A percentile compares a stretch with the other conserved stretches of the same genome.
Conservation (phyloP, 78 protist species). For the Cavenderia fasciculata region DNA sequence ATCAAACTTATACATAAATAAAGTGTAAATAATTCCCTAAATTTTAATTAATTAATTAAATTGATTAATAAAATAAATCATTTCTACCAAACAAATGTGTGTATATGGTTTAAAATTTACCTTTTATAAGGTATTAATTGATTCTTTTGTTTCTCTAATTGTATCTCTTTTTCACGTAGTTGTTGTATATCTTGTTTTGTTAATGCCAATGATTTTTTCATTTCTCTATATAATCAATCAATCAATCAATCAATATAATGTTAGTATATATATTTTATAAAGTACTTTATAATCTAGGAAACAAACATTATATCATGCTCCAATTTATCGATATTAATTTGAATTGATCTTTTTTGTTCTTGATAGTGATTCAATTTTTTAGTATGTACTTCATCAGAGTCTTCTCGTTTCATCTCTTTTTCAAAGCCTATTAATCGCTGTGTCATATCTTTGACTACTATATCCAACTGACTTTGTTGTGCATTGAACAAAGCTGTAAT, state of each 20-base stretch:
- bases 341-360: neutral
- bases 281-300: neutral
- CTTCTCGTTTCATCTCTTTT: slow-evolving; percentile 14
- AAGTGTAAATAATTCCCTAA: slow-evolving; percentile 22
- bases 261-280: no score
- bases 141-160: neutral
- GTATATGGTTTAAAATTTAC: neutral
- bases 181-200: neutral
- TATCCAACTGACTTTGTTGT: neutral
- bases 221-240: neutral
- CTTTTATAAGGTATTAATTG: slow-evolving; percentile 23
- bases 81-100: neutral
- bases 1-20: slow-evolving; percentile 16
- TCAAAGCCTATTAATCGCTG: neutral
- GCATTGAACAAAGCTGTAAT: neutral
- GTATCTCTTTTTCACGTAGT: slow-evolving; percentile 7
- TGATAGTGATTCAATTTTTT: neutral
- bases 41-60: neutral
- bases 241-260: neutral
- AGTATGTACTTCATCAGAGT: slow-evolving; percentile 14
- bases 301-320: slow-evolving; percentile 16
- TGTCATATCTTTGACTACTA: neutral
- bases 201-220: neutral
- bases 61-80: neutral
- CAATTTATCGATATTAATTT: neutral